Conservation (phyloP, 1,284 basidiomycete species). For the Anthracocystis panici-leucophaei region DNA sequence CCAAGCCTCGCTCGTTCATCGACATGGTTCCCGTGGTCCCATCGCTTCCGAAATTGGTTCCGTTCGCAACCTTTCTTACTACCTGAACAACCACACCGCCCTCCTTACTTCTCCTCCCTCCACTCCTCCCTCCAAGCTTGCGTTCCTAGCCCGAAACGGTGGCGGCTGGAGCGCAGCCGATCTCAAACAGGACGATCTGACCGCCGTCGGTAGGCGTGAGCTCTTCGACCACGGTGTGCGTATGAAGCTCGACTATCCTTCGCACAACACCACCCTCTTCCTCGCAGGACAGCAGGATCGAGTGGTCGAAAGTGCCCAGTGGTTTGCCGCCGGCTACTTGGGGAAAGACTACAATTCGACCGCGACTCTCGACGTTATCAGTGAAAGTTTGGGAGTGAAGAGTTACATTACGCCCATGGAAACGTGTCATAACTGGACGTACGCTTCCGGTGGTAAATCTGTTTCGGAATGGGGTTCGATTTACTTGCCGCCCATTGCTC, state of each 20-base stretch:
- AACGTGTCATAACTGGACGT: constrained; percentile 72
- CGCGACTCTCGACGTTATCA: constrained; percentile 70
- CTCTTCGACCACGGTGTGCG: constrained; percentile 73
- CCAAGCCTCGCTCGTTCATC: constrained; percentile 71
- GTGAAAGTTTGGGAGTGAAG: constrained; percentile 71
- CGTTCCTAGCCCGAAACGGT: constrained; percentile 70
- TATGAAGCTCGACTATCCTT: constrained; percentile 71
- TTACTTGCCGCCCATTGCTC: constrained; percentile 71
- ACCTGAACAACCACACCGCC: constrained; percentile 68
- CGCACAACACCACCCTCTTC: constrained; percentile 70
- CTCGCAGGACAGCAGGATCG: constrained; percentile 72
- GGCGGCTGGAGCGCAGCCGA: constrained; percentile 69
- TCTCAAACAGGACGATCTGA: constrained; percentile 72
- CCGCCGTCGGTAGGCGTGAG: constrained; percentile 71
- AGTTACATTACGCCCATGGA: constrained; percentile 72
- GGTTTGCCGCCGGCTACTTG: constrained; percentile 73
- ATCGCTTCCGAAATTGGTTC: constrained; percentile 32
- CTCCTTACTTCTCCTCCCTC: constrained; percentile 65
- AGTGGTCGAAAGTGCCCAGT: constrained; percentile 72
- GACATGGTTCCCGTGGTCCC: constrained; percentile 71
- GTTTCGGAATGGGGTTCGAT: constrained; percentile 70
- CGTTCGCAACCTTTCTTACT: constrained; percentile 38
- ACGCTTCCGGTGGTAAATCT: constrained; percentile 67
- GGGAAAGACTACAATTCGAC: constrained; percentile 69
- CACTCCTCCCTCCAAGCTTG: constrained; percentile 69